phyloP scores from a whole-genome alignment of 345 rosid species.

The Mercurialis annua region DNA sequence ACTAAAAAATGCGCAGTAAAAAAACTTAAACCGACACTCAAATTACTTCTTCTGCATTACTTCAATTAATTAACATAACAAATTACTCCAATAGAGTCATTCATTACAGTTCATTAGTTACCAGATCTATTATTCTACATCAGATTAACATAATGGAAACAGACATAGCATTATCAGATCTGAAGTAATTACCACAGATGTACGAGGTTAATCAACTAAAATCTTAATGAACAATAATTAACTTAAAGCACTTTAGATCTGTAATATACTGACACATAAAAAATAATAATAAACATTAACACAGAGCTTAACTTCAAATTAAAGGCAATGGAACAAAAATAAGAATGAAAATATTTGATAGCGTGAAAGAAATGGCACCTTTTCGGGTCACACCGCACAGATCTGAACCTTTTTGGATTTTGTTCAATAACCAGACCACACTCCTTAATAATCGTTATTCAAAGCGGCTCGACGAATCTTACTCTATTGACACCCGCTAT shows the following conservation, averaged over 20 bases:
- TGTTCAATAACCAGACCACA: constrained; percentile 4
- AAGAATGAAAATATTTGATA: too few species aligned
- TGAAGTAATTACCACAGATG: neutral
- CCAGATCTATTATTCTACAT: constrained; percentile 12
- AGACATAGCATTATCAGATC: constrained; percentile 14
- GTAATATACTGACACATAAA: too few species aligned
- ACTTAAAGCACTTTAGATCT: too few species aligned
- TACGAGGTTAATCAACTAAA: neutral
- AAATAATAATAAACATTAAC: too few species aligned
- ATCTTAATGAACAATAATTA: too few species aligned
- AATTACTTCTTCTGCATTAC: too few species aligned
- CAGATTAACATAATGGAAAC: neutral
- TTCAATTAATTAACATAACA: too few species aligned
- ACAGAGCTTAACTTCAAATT: too few species aligned
- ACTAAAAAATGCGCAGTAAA: too few species aligned
- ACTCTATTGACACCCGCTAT: neutral
- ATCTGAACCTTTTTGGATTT: neutral
- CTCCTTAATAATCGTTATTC: neutral
- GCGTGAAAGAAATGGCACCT: neutral
- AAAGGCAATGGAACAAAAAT: too few species aligned
- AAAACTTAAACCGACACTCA: neutral
- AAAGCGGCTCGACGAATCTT: neutral
- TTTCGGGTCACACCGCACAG: neutral
- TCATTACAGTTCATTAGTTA: too few species aligned
- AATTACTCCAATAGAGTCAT: too few species aligned